Evolutionary conservation across 1,139 yeast genomes (phyloP).

Genomic region (Kodamaea fungicola): DNA sequence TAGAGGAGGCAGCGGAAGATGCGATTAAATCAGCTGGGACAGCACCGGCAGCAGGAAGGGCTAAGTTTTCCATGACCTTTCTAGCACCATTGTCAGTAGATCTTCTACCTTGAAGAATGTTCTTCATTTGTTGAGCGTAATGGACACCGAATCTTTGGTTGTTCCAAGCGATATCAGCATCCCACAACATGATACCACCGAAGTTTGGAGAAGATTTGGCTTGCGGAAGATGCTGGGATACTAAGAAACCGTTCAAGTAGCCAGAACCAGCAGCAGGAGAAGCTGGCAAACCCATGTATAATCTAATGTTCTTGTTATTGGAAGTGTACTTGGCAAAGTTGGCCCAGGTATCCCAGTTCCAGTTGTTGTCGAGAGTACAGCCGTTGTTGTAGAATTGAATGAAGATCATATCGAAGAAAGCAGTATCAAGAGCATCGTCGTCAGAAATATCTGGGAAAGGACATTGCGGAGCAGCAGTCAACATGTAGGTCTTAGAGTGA

Average conservation of each 20-base stretch:
- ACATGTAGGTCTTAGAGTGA: conserved; percentile 10
- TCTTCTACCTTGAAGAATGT: not conserved
- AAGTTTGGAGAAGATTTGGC: conserved; percentile 15
- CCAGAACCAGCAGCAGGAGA: conserved; percentile 23
- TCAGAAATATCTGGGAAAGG: conserved; percentile 14
- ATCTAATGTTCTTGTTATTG: conserved; percentile 11
- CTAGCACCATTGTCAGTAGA: not conserved
- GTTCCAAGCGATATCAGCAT: conserved; percentile 1
- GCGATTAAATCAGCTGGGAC: not conserved
- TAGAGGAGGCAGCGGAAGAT: not conserved
- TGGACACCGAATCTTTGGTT: not conserved
- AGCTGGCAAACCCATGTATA: conserved; percentile 16
- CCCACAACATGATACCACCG: conserved; percentile 4
- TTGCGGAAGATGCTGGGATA: conserved; percentile 4
- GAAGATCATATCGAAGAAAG: conserved; percentile 12
- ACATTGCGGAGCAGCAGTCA: conserved; percentile 17
- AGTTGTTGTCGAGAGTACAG: conserved; percentile 11
- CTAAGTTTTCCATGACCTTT: not conserved
- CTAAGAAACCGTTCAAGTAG: conserved; percentile 8
- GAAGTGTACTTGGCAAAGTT: conserved; percentile 9
- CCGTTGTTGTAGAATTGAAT: conserved; percentile 18
- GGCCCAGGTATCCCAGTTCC: conserved; percentile 15
- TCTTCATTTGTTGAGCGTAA: conserved; percentile 1
- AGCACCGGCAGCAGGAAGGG: not conserved
- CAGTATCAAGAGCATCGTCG: conserved; percentile 9